A percentile compares a stretch with the other conserved stretches of the same genome.
Conservation (phyloP, 352 stramenopile species). For the Thalassiosira livingstoniorum region DNA sequence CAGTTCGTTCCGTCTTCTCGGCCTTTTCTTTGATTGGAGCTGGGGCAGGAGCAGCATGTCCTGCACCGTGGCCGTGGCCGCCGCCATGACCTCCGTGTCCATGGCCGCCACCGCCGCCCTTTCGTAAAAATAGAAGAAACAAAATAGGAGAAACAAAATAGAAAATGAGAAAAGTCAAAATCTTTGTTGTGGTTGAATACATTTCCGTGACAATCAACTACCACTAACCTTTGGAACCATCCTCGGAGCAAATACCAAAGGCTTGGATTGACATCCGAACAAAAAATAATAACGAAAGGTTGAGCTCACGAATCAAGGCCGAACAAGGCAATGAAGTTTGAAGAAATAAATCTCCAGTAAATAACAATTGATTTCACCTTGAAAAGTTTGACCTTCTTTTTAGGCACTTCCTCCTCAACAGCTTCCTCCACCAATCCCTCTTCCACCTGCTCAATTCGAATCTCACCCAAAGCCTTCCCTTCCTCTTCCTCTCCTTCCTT, state of each 20-base stretch:
- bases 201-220: too few species aligned
- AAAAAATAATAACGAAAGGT: too few species aligned
- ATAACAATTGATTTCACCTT: too few species aligned
- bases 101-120: not conserved
- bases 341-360: too few species aligned
- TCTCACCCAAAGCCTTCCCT: not conserved
- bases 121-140: too few species aligned
- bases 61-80: not conserved
- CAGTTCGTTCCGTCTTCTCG: not conserved
- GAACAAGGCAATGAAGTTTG: too few species aligned
- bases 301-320: too few species aligned
- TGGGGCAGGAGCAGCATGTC: not conserved
- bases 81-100: conserved; percentile 22
- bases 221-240: conserved; percentile 18
- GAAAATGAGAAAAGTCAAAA: too few species aligned
- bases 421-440: not conserved
- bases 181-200: too few species aligned
- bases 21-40: not conserved
- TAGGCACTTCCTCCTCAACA: conserved; percentile 2
- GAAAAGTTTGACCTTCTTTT: conserved; percentile 35
- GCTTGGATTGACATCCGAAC: too few species aligned
- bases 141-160: too few species aligned
- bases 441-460: too few species aligned
- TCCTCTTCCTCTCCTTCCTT: conserved; percentile 14
- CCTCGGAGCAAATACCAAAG: conserved; percentile 54